phyloP scores from a whole-genome alignment of 768 basidiomycete species.

The Phaeolepiota aurea region DNA sequence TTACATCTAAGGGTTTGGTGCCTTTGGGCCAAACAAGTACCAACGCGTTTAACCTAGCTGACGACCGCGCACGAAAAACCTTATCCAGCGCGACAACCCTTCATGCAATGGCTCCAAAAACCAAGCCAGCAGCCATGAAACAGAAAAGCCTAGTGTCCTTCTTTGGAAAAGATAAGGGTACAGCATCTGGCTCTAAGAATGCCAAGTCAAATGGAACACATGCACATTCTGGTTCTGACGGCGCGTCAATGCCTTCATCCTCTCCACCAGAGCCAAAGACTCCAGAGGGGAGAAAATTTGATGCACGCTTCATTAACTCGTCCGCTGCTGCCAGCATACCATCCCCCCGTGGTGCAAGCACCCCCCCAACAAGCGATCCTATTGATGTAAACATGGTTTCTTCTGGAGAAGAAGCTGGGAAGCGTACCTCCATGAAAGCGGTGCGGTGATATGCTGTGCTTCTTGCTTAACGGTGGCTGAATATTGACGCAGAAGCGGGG shows the following conservation, averaged over 20 bases:
- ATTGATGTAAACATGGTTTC: slow-evolving; percentile 71
- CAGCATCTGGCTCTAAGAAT: slow-evolving; percentile 15
- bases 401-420: slow-evolving; percentile 35
- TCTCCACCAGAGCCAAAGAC: slow-evolving; percentile 27
- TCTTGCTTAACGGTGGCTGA: not conserved
- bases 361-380: slow-evolving; percentile 72
- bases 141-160: slow-evolving; percentile 73
- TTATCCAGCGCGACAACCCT: no score
- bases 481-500: slow-evolving; percentile 22
- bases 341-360: slow-evolving; percentile 46
- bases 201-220: slow-evolving; percentile 7
- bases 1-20: not conserved
- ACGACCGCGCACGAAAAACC: no score
- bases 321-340: slow-evolving; percentile 29
- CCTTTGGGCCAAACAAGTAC: slow-evolving; percentile 19
- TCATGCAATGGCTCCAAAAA: slow-evolving; percentile 35
- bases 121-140: slow-evolving; percentile 39
- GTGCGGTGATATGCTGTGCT: slow-evolving; percentile 16
- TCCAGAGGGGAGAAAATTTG: slow-evolving; percentile 26
- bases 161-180: slow-evolving; percentile 34
- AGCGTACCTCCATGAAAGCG: slow-evolving; percentile 16
- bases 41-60: slow-evolving; percentile 20
- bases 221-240: slow-evolving; percentile 3
- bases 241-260: slow-evolving; percentile 24
- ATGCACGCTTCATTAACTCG: slow-evolving; percentile 22